Evolutionary conservation across 2,329 filamentous ascomycete species (phyloP), one percentile per base, ranked within the genome.

Genomic region (Cercospora canescens): DNA sequence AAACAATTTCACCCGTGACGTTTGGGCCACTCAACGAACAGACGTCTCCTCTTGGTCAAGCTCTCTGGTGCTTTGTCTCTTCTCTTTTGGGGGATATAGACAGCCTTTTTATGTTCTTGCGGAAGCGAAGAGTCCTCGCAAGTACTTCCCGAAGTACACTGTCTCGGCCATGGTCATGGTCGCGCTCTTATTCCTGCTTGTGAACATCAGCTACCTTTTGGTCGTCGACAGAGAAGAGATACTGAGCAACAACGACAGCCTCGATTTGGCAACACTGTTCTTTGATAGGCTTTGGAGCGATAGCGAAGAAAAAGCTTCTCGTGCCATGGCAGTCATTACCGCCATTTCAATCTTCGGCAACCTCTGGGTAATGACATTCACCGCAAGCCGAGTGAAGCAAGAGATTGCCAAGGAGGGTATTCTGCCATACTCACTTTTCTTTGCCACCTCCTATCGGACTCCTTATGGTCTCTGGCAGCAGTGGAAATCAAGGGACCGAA

Each of bases 331-430:
- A 18, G 81, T 78, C 0, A 80, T 87, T 45, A 78, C 86, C 5
- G 84, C 86, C 4, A 74, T 87, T 32, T 85, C 83, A 1, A 83
- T 81, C 39, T 78, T 87, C 55, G 85, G 86, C 0, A 87, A 88
- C 70, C 82, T 88, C 41, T 79, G 87, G 26, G 83, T 85, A 21
- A 85, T 85, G 77, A 87, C 85, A 0, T 88, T 84, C 66, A 85
- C 84, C 0, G 81, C 83, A 3, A 80, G 84, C 3, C 79, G 84
- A 66, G 83, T 88, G n/a, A 87, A 87, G 74, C 85, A 87, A 70
- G 86, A 88, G 71, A 86, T 88, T 55, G 86, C 85, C 6, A 88
- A 88, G 70, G 83, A 86, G 70, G 85, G 85, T 1, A 81, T 86
- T 54, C 75, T 87, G 2, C 85, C 84, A 0, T 84, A 76, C 60